Evolutionary conservation across 108 stramenopile genomes (phyloP).

Genomic region (Schizochytrium sp.): DNA sequence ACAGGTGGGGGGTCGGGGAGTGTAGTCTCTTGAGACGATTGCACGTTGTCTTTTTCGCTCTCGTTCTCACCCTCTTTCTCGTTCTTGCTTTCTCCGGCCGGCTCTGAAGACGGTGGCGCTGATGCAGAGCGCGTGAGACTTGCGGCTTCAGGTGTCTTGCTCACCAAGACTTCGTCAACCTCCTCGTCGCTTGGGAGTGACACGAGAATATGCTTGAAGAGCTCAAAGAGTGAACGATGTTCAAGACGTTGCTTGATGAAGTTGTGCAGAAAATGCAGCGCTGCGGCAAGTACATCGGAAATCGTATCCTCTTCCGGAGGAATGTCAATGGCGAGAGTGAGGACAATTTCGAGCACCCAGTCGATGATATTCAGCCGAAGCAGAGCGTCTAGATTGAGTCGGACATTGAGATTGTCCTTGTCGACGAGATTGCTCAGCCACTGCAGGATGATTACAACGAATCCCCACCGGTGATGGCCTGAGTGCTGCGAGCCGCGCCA

Average conservation of each 20-base stretch:
- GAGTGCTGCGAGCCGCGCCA: background rate
- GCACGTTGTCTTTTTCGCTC: too few relatives aligned
- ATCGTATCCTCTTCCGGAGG: background rate
- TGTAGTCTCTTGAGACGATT: too few relatives aligned
- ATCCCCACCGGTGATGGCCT: background rate
- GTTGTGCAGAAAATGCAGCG: slow-evolving; percentile 1
- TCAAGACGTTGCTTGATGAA: background rate
- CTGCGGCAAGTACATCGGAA: background rate
- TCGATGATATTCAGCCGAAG: background rate
- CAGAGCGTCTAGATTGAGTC: background rate
- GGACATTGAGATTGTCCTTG: background rate
- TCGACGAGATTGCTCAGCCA: slow-evolving; percentile 4
- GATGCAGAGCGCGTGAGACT: too few relatives aligned
- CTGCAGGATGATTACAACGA: background rate
- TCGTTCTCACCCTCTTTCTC: too few relatives aligned
- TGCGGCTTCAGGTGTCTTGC: too few relatives aligned
- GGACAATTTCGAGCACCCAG: slow-evolving; percentile 9
- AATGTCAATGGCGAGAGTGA: background rate
- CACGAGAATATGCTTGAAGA: slow-evolving; percentile 9
- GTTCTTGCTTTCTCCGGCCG: too few relatives aligned
- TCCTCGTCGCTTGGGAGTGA: background rate
- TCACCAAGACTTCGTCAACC: too few relatives aligned
- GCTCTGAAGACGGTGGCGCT: too few relatives aligned
- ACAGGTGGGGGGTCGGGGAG: too few relatives aligned
- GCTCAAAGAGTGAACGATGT: background rate